Percentiles rank a stretch among this genome's conserved stretches.
Evolutionary conservation across 2,329 filamentous ascomycete genomes (phyloP).

Genomic region (Sclerotinia borealis): DNA sequence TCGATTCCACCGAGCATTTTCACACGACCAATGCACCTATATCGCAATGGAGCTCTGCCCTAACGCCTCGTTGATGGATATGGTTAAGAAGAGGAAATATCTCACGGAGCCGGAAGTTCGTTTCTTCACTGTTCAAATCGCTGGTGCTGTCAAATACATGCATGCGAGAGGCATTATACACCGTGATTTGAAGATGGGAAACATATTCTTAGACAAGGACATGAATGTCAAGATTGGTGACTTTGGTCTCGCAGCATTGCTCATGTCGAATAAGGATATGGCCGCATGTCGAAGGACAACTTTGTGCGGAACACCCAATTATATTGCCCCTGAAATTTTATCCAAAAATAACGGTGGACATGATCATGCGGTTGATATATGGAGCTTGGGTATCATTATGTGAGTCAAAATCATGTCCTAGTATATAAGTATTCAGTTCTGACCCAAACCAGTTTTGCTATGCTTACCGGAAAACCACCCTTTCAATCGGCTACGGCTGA

Average conservation of each 20-base stretch:
- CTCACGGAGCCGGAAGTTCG: conserved; percentile 91
- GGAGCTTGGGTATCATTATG: conserved; percentile 97
- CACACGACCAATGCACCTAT: conserved; percentile 83
- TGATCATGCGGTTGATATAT: conserved; percentile 96
- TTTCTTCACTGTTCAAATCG: conserved; percentile 89
- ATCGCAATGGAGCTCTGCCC: conserved; percentile 91
- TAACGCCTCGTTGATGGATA: conserved; percentile 95
- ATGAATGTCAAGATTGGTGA: conserved; percentile 99
- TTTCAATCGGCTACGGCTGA: conserved; percentile 90
- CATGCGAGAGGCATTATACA: conserved; percentile 95
- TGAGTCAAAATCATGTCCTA: conserved; percentile 38
- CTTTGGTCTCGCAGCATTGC: conserved; percentile 86
- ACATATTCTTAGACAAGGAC: conserved; percentile 85
- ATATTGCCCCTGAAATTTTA: conserved; percentile 93
- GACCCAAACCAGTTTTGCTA: conserved; percentile 63
- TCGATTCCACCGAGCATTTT: conserved; percentile 89
- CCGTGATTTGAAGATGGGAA: conserved; percentile 95
- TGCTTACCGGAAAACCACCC: conserved; percentile 92
- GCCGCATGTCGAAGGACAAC: conserved; percentile 77
- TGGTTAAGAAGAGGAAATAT: conserved; percentile 87
- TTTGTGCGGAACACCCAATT: conserved; percentile 94
- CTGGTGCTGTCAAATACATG: conserved; percentile 96
- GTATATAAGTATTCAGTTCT: conserved; percentile 23
- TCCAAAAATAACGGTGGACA: conserved; percentile 92
- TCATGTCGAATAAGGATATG: conserved; percentile 88